Conservation (phyloP, 108 stramenopile genomes). For the Schizochytrium sp. region DNA sequence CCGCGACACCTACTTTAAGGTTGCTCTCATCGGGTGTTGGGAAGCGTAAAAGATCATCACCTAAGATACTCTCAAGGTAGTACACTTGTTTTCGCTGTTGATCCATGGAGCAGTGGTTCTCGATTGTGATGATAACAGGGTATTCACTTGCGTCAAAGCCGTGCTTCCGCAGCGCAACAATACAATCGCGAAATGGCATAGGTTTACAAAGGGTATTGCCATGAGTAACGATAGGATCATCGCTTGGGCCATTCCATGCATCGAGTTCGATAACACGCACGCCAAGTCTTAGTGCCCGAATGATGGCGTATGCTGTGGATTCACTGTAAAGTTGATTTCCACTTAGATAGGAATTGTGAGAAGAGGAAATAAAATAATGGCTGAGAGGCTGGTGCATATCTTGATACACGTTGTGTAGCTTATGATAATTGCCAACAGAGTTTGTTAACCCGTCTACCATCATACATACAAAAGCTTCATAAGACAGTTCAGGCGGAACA, state of each 20-base stretch:
- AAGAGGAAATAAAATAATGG: constrained; percentile 91
- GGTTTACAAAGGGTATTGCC: constrained; percentile 91
- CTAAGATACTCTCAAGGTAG: constrained; percentile 57
- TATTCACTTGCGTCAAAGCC: constrained; percentile 73
- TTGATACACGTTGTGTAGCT: constrained; percentile 60
- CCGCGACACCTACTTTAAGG: constrained; percentile 19
- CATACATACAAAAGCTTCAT: constrained; percentile 51
- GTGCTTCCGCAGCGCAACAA: constrained; percentile 79
- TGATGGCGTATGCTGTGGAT: constrained; percentile 84
- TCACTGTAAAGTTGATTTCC: constrained; percentile 88
- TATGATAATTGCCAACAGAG: not conserved
- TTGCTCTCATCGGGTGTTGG: constrained; percentile 10
- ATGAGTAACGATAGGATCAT: constrained; percentile 88
- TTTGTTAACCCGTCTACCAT: not conserved
- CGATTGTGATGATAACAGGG: constrained; percentile 93
- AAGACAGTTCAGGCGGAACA: not conserved
- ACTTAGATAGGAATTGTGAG: constrained; percentile 95
- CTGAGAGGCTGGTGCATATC: constrained; percentile 85
- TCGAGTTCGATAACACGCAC: constrained; percentile 97
- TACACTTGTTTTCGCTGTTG: constrained; percentile 87
- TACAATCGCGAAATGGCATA: constrained; percentile 83
- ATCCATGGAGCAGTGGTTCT: constrained; percentile 91
- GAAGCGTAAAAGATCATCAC: constrained; percentile 30
- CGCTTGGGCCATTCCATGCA: constrained; percentile 87
- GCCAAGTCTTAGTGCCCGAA: constrained; percentile 81